phyloP scores from a whole-genome alignment of 192 early-diverging fungal genomes.

The Phycomyces nitens region DNA sequence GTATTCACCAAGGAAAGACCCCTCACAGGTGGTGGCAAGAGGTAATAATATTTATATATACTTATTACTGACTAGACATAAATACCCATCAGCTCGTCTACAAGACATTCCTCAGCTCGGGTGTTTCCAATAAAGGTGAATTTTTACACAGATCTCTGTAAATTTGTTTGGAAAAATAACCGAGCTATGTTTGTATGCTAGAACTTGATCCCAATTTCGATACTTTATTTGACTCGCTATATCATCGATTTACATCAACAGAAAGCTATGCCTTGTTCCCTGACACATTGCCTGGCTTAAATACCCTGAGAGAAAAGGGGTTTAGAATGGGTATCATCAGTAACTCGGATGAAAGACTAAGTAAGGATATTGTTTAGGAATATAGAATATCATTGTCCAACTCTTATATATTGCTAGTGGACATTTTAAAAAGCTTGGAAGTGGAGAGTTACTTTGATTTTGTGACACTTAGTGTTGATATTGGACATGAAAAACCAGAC shows the following conservation, averaged over 20 bases:
- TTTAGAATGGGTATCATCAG: slow-evolving; percentile 53
- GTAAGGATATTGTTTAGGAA: slow-evolving; percentile 23
- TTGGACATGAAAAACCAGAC: slow-evolving; percentile 56
- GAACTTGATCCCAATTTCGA: slow-evolving; percentile 15
- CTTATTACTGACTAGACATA: too few species aligned
- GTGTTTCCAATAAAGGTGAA: slow-evolving; percentile 29
- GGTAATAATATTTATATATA: slow-evolving; percentile 31
- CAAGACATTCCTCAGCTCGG: slow-evolving; percentile 39
- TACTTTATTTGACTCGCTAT: slow-evolving; percentile 33
- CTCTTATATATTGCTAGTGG: too few species aligned
- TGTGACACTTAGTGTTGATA: slow-evolving; percentile 46
- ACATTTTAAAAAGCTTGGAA: slow-evolving; percentile 30
- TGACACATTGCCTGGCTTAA: slow-evolving; percentile 44
- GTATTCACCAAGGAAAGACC: slow-evolving; percentile 33
- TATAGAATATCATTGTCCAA: too few species aligned
- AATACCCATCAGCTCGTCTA: slow-evolving; percentile 37
- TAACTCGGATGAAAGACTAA: slow-evolving; percentile 56
- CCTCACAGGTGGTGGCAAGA: slow-evolving; percentile 51
- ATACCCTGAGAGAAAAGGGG: slow-evolving; percentile 36
- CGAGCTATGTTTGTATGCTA: background rate
- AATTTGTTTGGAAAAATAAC: background rate
- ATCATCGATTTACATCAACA: slow-evolving; percentile 40
- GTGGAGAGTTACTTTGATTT: slow-evolving; percentile 57
- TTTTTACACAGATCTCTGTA: background rate
- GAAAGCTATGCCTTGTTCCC: slow-evolving; percentile 49